Base-by-base conservation (phyloP, 371 early-diverging fungal genomes). In the Syncephalis plumigaleata region DNA sequence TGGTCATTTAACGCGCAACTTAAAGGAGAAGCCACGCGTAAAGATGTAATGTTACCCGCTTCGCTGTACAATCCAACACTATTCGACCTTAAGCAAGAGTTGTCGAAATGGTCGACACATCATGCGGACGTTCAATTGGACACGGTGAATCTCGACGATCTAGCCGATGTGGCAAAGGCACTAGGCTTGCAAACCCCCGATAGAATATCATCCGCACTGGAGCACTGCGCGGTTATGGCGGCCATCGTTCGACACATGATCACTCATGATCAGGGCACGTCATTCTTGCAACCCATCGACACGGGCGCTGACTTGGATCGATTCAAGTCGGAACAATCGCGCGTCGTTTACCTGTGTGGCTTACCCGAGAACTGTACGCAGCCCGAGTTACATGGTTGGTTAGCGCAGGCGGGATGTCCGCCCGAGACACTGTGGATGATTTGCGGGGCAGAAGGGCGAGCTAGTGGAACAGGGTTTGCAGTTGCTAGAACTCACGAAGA, bases 41-140 rank as follows among this genome's bases (percentile, higher is more conserved):
- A 85, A 57, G 56, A 59, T 5, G 64, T 85, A n/a, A 57, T 62
- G 5, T 51, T 85, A 7, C 75, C 81, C 1, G 49, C 50, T 5
- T 78, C 78, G 43, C 61, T 80, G 18, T 58, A 64, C 11, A 68
- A 67, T 39, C 65, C 70, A 46, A 63, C 71, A 25, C 74, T 81
- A 62, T 85, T 81, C 57, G 86, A 85, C 53, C 63, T 78, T 26
- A 80, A 75, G 60, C 71, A 74, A 40, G 83, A 85, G 54, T 73
- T 70, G 26, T 70, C 70, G 47, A 73, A 70, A 20, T 75, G 71
- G 73, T 71, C 68, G 47, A 70, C 71, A n/a, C 71, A 73, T 45
- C 77, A 75, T 49, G 64, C 73, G 22, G 73, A 77, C 26, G 65
- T 71, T n/a, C 16, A n/a, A 7, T n/a, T 21, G 5, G 18, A 16